Evolutionary conservation across 163 green algal species (phyloP), one percentile per base, ranked within the genome.

Genomic region (Smithsoniella earleae): DNA sequence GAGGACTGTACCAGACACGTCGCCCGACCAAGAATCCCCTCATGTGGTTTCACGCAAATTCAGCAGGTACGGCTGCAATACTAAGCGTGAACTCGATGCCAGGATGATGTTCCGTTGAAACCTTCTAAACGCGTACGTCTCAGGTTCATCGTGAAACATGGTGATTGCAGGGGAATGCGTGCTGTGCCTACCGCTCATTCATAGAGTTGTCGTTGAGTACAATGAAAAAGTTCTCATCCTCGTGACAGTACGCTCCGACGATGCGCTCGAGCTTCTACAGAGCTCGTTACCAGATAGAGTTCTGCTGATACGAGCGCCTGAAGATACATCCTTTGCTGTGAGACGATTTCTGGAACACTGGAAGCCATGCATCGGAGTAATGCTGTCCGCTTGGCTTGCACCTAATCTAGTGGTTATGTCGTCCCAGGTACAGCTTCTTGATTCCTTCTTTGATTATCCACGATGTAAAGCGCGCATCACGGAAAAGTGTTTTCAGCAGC

Each of bases 161-260:
- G n/a, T n/a, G n/a, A n/a, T n/a, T 49, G 58, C 25, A 69, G 58
- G 58, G 20, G 58, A 69, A 33, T 69, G 58, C 25, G 58, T 69
- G 6, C 43, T 69, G 27, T 69, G 58, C 58, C 43, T 69, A 38
- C 58, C 58, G 18, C 25, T 69, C 5, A 69, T 69, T 31, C 58
- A 69, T 31, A 37, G 58, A 69, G 58, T 69, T 30, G 58, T 69
- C 22, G 58, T 69, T 76, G 78, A 86, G 65, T 84, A 86, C 69
- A 82, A 84, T 40, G 78, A 84, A 45, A 75, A 80, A n/a, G 81
- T 86, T 18, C 77, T 75, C 4, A 65, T 86, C 25, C 64, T 86
- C 49, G 36, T 86, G 2, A 86, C 81, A 0, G 83, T 80, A 0
- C 36, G 73, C 0, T 78, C 75, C 20, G 31, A 72, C 6, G 77